These are phyloP conservation scores for Komagataella pastoris DNA, from an alignment of 805 yeast species.

Conservation along the genomic window DNA sequence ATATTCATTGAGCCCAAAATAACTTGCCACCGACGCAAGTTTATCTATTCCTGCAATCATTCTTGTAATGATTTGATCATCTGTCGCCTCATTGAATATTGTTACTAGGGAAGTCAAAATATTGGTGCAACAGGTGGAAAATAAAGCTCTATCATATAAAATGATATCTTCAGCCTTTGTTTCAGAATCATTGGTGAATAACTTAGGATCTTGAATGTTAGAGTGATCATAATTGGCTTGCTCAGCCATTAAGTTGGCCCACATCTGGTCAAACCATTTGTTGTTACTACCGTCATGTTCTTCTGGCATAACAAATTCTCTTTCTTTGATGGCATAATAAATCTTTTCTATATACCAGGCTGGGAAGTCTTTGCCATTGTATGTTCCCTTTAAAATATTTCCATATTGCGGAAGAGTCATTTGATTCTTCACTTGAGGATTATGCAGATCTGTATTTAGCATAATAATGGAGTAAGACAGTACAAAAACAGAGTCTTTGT, in stretches of 20 bases:
- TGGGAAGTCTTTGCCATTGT: slow-evolving; percentile 66
- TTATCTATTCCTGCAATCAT: slow-evolving; percentile 84
- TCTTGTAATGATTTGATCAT: slow-evolving; percentile 78
- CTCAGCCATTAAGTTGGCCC: slow-evolving; percentile 58
- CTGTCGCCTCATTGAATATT: slow-evolving; percentile 79
- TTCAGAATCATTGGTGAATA: background rate
- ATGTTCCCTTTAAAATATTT: slow-evolving; percentile 69
- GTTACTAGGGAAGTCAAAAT: slow-evolving; percentile 62
- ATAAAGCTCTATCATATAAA: slow-evolving; percentile 62
- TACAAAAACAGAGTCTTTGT: slow-evolving; percentile 78
- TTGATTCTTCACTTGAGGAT: slow-evolving; percentile 82
- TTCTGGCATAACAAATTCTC: slow-evolving; percentile 95
- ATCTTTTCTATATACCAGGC: slow-evolving; percentile 75
- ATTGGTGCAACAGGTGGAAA: slow-evolving; percentile 46
- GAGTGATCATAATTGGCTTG: slow-evolving; percentile 17
- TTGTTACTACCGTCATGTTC: slow-evolving; percentile 90
- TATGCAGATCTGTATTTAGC: slow-evolving; percentile 89
- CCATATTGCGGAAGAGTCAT: slow-evolving; percentile 82
- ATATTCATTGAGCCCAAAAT: slow-evolving; percentile 38
- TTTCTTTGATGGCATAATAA: slow-evolving; percentile 64
- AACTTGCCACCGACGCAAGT: slow-evolving; percentile 63
- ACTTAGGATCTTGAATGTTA: background rate
- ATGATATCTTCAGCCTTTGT: slow-evolving; percentile 14
- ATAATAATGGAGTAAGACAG: slow-evolving; percentile 84
- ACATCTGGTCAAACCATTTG: slow-evolving; percentile 70